phyloP scores from a whole-genome alignment of 2,329 filamentous ascomycete species.

The Sporothrix mexicana region DNA sequence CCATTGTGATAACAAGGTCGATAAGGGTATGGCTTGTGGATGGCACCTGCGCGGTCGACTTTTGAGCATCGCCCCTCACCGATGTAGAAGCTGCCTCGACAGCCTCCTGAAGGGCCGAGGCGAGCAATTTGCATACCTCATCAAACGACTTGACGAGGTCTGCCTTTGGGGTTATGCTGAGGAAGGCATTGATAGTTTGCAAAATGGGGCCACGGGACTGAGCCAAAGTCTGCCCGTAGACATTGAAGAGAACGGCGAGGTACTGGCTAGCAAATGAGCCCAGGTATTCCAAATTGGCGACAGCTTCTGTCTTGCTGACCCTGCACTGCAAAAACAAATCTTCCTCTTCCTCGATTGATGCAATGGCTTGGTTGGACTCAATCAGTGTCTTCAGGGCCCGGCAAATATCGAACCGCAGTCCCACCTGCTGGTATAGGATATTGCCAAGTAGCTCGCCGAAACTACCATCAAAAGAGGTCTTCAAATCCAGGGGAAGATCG shows the following conservation, averaged over 20 bases:
- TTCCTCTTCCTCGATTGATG: slow-evolving; percentile 72
- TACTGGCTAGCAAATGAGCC: slow-evolving; percentile 83
- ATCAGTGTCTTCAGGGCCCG: slow-evolving; percentile 83
- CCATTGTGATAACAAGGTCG: slow-evolving; percentile 96
- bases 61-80: slow-evolving; percentile 51
- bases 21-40: slow-evolving; percentile 94
- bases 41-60: slow-evolving; percentile 67
- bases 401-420: slow-evolving; percentile 86
- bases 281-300: slow-evolving; percentile 82
- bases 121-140: slow-evolving; percentile 83
- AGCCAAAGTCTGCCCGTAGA: slow-evolving; percentile 94
- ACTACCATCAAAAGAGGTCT: slow-evolving; percentile 76
- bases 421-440: slow-evolving; percentile 88
- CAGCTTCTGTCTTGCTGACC: slow-evolving; percentile 74
- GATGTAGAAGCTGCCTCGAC: slow-evolving; percentile 41
- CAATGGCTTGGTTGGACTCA: slow-evolving; percentile 86
- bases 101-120: slow-evolving; percentile 66
- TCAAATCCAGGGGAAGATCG: slow-evolving; percentile 82
- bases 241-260: slow-evolving; percentile 96
- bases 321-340: slow-evolving; percentile 78
- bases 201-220: slow-evolving; percentile 90
- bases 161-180: slow-evolving; percentile 79
- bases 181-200: slow-evolving; percentile 91
- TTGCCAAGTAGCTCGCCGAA: slow-evolving; percentile 93
- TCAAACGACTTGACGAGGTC: slow-evolving; percentile 89